Percentiles rank a stretch among this genome's conserved stretches.
Evolutionary conservation across 768 basidiomycete genomes (phyloP).

Genomic region (Agaricus blazei): DNA sequence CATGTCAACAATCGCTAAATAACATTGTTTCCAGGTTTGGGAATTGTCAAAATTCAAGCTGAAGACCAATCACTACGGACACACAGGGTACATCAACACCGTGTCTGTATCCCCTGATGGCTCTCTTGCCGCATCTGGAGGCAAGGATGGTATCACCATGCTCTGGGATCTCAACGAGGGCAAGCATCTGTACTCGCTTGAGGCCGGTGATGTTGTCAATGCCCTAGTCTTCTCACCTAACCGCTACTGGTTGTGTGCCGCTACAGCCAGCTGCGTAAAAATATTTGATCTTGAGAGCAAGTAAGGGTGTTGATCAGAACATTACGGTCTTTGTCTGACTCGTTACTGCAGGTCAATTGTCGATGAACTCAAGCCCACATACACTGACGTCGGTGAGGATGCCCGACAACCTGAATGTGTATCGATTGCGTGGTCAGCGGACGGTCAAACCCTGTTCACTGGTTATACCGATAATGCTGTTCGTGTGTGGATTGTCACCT

Average conservation of each 20-base stretch:
- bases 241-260: conserved; percentile 99
- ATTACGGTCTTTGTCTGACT: not conserved
- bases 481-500: conserved; percentile 85
- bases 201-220: conserved; percentile 97
- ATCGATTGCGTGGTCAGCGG: conserved; percentile 97
- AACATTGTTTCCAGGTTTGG: conserved; percentile 72
- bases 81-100: conserved; percentile 99
- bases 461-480: conserved; percentile 95
- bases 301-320: conserved; percentile 42
- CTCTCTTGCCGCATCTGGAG: conserved; percentile 97
- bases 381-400: conserved; percentile 67
- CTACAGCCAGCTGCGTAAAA: conserved; percentile 95
- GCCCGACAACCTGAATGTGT: conserved; percentile 87
- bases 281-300: conserved; percentile 99
- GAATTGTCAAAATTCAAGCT: conserved; percentile 99
- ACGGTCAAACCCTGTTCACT: conserved; percentile 95
- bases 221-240: conserved; percentile 99
- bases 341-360: conserved; percentile 73
- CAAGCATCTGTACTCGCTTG: conserved; percentile 99
- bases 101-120: conserved; percentile 98
- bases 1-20: conserved; percentile 71
- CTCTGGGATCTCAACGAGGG: conserved; percentile 99
- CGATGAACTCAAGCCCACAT: conserved; percentile 97
- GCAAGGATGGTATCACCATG: conserved; percentile 99
- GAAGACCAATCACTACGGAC: conserved; percentile 99